Base-by-base conservation (phyloP, 768 basidiomycete species). In the Amanita phalloides region DNA sequence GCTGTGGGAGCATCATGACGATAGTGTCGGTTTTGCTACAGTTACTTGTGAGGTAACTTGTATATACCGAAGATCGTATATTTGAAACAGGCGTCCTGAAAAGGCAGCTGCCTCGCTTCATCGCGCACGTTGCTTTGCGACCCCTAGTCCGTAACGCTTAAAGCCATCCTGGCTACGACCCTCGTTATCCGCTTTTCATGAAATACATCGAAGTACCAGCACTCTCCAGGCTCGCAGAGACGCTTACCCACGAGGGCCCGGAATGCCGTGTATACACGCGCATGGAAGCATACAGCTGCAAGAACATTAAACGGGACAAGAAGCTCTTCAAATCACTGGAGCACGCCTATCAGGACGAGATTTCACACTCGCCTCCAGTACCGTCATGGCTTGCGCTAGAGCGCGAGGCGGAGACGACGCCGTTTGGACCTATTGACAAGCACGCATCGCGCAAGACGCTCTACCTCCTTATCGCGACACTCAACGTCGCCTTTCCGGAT, bases 401-500 rank as follows among this genome's bases (percentile, higher is more conserved):
- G 66, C 69, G 68, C 51, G 86, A 86, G 65, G 76, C 78, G 7
- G 86, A 87, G 61, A 78, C 82, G 65, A 89, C 89, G 41, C 86
- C 91, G 0, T 98, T 98, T 60, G 94, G 94, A 2, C 84, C 90
- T 46, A 84, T 96, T 62, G 84, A 88, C 73, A 84, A 89, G 61
- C 85, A 83, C 39, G 73, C 77, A 43, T 84, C 86, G 32, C 77
- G 91, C 60, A 96, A 95, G 77, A 94, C 90, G 3, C 84, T 96
- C 53, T 96, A 93, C 73, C 82, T 94, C 46, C 86, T 98, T 64
- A 96, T 98, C 61, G 88, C 91, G 30, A 92, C 93, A 2, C 84
- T 99, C 61, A 99, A 99, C 72, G 81, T 91, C 61, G 94, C 95
- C 5, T 99, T 94, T 64, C 95, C 95, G 2, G 95, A 98, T 77